Evolutionary conservation across 768 basidiomycete genomes (phyloP).

Genomic region (Rhodotorula taiwanensis): DNA sequence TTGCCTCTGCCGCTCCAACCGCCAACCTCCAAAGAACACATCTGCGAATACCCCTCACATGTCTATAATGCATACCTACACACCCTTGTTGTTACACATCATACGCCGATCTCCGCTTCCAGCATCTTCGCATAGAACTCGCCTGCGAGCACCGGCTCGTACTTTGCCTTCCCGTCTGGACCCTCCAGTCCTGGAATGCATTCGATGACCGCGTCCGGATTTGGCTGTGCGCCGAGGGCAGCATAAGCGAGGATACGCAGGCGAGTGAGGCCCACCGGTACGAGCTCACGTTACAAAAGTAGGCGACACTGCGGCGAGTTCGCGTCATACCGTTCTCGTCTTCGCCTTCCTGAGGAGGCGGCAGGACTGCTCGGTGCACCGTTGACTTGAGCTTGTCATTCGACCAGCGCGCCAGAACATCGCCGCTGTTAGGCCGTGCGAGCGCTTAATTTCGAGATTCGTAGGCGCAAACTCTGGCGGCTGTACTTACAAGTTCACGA

Average conservation of each 20-base stretch:
- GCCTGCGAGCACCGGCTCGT: constrained; percentile 20
- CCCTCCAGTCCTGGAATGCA: constrained; percentile 28
- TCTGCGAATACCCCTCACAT: no score
- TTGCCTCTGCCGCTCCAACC: no score
- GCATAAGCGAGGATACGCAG: background rate
- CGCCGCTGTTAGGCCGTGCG: constrained; percentile 36
- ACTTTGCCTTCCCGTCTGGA: constrained; percentile 11
- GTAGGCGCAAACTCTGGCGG: no score
- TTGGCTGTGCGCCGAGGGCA: background rate
- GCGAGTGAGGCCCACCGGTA: background rate
- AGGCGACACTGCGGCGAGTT: constrained; percentile 20
- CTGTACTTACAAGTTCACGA: constrained; percentile 40
- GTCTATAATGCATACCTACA: no score
- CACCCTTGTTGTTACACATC: no score
- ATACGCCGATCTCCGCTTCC: constrained; percentile 23
- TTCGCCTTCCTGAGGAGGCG: background rate
- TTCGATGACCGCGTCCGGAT: constrained; percentile 16
- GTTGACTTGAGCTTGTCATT: constrained; percentile 44
- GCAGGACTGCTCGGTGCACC: constrained; percentile 48
- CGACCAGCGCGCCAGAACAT: constrained; percentile 41
- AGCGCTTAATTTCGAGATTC: no score
- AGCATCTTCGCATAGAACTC: constrained; percentile 30
- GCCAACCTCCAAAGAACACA: no score
- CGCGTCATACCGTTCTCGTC: constrained; percentile 1
- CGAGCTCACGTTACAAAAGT: constrained; percentile 28